Evolutionary conservation across 495 filamentous ascomycete species (phyloP).

Genomic region (Glutinoglossum americanum): DNA sequence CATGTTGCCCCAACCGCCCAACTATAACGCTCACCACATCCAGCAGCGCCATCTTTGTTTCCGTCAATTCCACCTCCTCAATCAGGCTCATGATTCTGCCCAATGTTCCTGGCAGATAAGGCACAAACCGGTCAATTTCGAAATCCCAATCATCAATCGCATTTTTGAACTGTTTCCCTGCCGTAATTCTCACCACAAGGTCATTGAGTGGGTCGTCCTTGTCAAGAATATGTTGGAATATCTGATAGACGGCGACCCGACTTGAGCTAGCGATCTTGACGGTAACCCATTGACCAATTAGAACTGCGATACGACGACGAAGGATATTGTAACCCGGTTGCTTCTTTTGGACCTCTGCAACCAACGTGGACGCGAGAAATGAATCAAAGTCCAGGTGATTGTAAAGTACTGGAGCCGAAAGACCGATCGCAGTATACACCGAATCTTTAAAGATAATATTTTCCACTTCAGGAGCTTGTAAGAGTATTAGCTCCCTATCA

Average conservation of each 20-base stretch:
- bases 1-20: slow-evolving; percentile 50
- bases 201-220: slow-evolving; percentile 62
- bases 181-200: slow-evolving; percentile 75
- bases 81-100: slow-evolving; percentile 50
- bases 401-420: slow-evolving; percentile 56
- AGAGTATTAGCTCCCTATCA: slow-evolving; percentile 1
- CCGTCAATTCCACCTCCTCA: slow-evolving; percentile 56
- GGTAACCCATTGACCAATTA: slow-evolving; percentile 75
- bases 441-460: slow-evolving; percentile 76
- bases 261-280: slow-evolving; percentile 44
- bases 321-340: slow-evolving; percentile 65
- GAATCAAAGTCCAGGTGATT: slow-evolving; percentile 55
- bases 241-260: slow-evolving; percentile 56
- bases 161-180: slow-evolving; percentile 59
- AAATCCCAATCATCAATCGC: slow-evolving; percentile 78
- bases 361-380: slow-evolving; percentile 52
- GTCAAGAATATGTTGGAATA: slow-evolving; percentile 75
- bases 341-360: slow-evolving; percentile 55
- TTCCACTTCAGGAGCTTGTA: slow-evolving; percentile 30
- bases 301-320: slow-evolving; percentile 67
- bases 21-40: slow-evolving; percentile 67
- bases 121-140: slow-evolving; percentile 40
- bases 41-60: slow-evolving; percentile 71
- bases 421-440: slow-evolving; percentile 76
- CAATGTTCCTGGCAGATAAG: slow-evolving; percentile 50